Evolutionary conservation across 106 monocot genomes (phyloP).

Genomic region (Apostasia shenzhenica): DNA sequence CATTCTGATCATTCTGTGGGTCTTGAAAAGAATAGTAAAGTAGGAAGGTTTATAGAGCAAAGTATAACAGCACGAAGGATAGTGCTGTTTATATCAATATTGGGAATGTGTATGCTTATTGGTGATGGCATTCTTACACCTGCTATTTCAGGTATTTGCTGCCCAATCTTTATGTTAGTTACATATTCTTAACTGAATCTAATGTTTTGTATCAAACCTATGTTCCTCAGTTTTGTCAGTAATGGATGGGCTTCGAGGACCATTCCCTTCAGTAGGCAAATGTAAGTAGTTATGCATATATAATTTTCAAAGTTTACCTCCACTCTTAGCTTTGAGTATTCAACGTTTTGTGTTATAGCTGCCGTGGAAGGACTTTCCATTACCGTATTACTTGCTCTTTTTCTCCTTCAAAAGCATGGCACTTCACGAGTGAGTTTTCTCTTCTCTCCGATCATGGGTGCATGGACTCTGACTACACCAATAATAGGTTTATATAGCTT

Average conservation of each 20-base stretch:
- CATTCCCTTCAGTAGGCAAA: constrained; percentile 55
- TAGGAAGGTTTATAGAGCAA: constrained; percentile 48
- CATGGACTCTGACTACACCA: constrained; percentile 69
- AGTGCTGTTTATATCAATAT: constrained; percentile 55
- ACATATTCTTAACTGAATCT: not conserved
- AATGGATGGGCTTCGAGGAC: constrained; percentile 66
- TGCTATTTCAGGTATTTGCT: constrained; percentile 66
- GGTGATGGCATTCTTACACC: constrained; percentile 90
- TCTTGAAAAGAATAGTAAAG: constrained; percentile 15
- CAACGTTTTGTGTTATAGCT: constrained; percentile 20
- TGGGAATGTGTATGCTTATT: constrained; percentile 85
- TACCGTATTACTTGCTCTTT: constrained; percentile 42
- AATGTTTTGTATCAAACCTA: not conserved
- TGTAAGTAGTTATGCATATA: constrained; percentile 18
- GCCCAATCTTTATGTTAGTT: not conserved
- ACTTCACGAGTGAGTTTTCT: constrained; percentile 73
- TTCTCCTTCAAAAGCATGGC: constrained; percentile 68
- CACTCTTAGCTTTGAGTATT: too few species aligned
- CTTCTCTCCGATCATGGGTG: constrained; percentile 84
- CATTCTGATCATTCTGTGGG: not conserved
- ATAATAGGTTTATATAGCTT: constrained; percentile 68
- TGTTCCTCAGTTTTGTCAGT: constrained; percentile 61
- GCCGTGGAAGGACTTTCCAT: constrained; percentile 53
- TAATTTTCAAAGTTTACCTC: too few species aligned
- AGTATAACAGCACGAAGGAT: constrained; percentile 43